Conservation (phyloP, 129 eudicot species). For the Flaveria sonorensis region DNA sequence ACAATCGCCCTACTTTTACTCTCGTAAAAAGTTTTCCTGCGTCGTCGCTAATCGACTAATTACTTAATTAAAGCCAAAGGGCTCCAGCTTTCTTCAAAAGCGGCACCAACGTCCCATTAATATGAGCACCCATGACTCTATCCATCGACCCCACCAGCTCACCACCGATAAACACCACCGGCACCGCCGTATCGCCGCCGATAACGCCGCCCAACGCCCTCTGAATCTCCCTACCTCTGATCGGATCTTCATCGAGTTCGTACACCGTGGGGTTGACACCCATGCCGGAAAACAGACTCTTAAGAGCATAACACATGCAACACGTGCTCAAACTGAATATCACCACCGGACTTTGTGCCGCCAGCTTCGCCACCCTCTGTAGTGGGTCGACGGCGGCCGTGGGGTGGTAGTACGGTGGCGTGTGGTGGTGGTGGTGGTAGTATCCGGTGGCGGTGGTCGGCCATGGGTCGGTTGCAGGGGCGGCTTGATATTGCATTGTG, state of each 20-base stretch:
- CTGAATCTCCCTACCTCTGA: background rate
- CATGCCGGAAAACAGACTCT: slow-evolving; percentile 5
- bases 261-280: slow-evolving; percentile 11
- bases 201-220: background rate
- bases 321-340: slow-evolving; percentile 6
- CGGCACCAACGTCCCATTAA: background rate
- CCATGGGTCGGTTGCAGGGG: background rate
- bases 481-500: slow-evolving; percentile 3
- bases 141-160: background rate
- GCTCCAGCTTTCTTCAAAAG: slow-evolving; percentile 2
- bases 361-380: slow-evolving; percentile 12
- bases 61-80: background rate
- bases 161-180: slow-evolving; percentile 9
- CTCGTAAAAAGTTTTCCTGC: too few species aligned
- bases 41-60: background rate
- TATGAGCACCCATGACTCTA: background rate
- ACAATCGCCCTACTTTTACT: too few species aligned
- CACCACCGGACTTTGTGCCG: slow-evolving; percentile 4
- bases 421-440: background rate
- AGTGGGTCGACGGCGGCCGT: background rate
- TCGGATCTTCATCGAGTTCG: background rate
- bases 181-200: background rate
- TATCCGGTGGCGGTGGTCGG: background rate
- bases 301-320: background rate
- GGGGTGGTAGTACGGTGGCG: background rate